Base-by-base conservation (phyloP, 352 stramenopile species). In the Phytophthora fragariae region DNA sequence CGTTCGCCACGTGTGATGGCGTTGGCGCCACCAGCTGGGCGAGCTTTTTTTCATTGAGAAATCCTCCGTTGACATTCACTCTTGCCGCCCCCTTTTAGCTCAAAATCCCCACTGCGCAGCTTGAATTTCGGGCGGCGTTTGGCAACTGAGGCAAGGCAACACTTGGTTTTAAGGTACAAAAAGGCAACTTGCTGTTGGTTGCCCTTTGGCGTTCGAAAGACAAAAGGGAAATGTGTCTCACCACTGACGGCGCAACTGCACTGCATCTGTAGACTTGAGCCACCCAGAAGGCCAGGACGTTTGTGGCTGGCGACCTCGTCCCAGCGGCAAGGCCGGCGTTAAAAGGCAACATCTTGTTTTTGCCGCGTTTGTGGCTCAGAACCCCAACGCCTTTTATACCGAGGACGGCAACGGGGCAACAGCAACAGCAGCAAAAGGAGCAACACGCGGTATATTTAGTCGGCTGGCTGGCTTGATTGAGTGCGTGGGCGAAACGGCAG, bases 1-100 rank as follows among this genome's bases (percentile, higher is more conserved):
- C 41, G 41, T 17, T 49, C 41, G 41, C 41, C 41, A 49, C 41
- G 41, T 49, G 41, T 41, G 15, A 49, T 61, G 63, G 53, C 59
- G 44, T 10, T 11, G 7, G 33, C 33, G 33, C 56, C 11, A 41
- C 56, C 61, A 78, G 61, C 61, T 77, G 71, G 66, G 55, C 50
- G 50, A 78, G 57, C 50, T 62, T 72, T 76, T 49, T 66, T 64
- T 72, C 54, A 70, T 50, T 66, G 37, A 12, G 47, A 14, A 71
- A 74, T 71, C 59, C 54, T 15, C 33, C 57, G 58, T 39, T 79
- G 62, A 79, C 62, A 68, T 76, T 79, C 72, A 79, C 62, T 79
- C 67, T 65, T 73, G 44, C 19, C 35, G 41, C 44, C 59, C 53
- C 24, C 35, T 15, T 69, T n/a, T 19, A 56, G 52, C 65, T 66